A percentile compares a stretch with the other conserved stretches of the same genome.
phyloP scores from a whole-genome alignment of 192 early-diverging fungal genomes.

The Podila minutissima region DNA sequence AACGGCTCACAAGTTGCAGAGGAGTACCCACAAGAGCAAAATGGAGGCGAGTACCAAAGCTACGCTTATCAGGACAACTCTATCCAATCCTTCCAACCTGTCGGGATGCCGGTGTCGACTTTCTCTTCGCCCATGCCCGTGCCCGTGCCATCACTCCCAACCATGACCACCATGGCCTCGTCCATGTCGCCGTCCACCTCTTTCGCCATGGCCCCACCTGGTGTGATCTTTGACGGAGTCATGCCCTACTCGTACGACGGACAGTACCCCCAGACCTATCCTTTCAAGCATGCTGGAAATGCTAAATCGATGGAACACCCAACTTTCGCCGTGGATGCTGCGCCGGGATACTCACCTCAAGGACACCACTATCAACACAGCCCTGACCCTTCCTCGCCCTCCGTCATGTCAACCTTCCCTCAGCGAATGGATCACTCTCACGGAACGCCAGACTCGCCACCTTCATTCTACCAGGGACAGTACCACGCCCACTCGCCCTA shows the following conservation, averaged over 20 bases:
- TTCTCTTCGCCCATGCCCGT: slow-evolving; percentile 41
- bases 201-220: slow-evolving; percentile 44
- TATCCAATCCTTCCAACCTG: slow-evolving; percentile 33
- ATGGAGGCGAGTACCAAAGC: slow-evolving; percentile 7
- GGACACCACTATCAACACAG: slow-evolving; percentile 40
- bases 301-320: slow-evolving; percentile 44
- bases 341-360: slow-evolving; percentile 28
- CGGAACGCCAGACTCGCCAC: slow-evolving; percentile 35
- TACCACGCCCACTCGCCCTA: slow-evolving; percentile 40
- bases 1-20: slow-evolving; percentile 13
- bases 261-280: slow-evolving; percentile 37
- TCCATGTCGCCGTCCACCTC: slow-evolving; percentile 42
- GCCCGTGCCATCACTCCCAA: slow-evolving; percentile 34
- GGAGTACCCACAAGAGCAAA: slow-evolving; percentile 1
- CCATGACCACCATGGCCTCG: slow-evolving; percentile 45
- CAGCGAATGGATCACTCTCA: slow-evolving; percentile 29
- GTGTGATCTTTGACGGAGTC: slow-evolving; percentile 41
- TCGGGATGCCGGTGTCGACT: slow-evolving; percentile 32
- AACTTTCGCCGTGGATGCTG: slow-evolving; percentile 14
- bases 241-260: slow-evolving; percentile 45
- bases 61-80: slow-evolving; percentile 34
- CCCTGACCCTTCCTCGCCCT: slow-evolving; percentile 49
- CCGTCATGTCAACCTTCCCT: slow-evolving; percentile 28
- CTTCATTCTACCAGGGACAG: slow-evolving; percentile 44
- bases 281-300: slow-evolving; percentile 54